Evolutionary conservation across 1,139 yeast genomes (phyloP), one percentile per base, ranked within the genome.

Genomic region (Tardiomyces blankii): DNA sequence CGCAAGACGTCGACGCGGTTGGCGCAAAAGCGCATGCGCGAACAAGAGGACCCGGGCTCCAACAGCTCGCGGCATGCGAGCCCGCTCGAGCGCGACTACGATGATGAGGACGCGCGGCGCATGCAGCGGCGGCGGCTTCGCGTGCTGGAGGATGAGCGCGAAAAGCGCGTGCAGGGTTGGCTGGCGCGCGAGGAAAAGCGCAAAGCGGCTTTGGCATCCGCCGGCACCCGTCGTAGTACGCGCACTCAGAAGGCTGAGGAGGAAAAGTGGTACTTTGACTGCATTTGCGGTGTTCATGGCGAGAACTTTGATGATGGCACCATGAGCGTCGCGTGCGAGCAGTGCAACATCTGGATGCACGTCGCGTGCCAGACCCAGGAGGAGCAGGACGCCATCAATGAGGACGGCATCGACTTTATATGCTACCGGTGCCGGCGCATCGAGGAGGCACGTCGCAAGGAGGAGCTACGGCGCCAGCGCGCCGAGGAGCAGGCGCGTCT

Each of bases 281-380:
- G 73, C 48, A 50, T 55, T 35, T 69, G 73, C 50, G 72, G 72
- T 13, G 58, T 60, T 13, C 56, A 58, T 45, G 69, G 70, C 38
- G 60, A 59, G 40, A 68, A 68, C 50, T 66, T 62, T 49, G 73
- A 68, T 42, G 71, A 67, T 48, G 70, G 69, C 7, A 60, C 54
- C 32, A 58, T 62, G 44, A 53, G 63, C 39, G 63, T 68, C 23
- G 62, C 60, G 40, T 69, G 73, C 50, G 69, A 64, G 32, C 51
- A 62, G 46, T 69, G 73, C 50, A 61, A 58, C 18, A 64, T 69
- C 44, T 69, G 73, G 73, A 64, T 67, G 59, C 73, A 69, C 49
- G 59, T 67, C 39, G 61, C 58, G 41, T 68, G 72, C 21, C 39
- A 9, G 51, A 58, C 66, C 32, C 57, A 59, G 11, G 53, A 49